Percentiles rank a stretch among this genome's conserved stretches.
phyloP scores from a whole-genome alignment of 352 stramenopile species.

The Globisporangium emineosum region DNA sequence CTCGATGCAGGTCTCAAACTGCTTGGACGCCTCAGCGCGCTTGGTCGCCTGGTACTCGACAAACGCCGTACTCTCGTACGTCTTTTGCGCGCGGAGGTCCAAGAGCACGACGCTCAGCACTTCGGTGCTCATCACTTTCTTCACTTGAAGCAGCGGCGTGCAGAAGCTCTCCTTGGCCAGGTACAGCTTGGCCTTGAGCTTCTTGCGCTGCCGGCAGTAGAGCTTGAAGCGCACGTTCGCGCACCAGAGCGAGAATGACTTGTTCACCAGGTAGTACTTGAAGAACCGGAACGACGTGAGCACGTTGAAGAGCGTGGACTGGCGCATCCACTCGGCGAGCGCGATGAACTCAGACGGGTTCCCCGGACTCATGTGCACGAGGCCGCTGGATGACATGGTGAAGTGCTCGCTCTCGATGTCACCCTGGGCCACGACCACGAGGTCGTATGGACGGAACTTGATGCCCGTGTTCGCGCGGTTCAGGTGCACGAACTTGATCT shows the following conservation, averaged over 20 bases:
- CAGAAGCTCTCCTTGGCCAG: slow-evolving; percentile 91
- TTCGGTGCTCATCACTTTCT: slow-evolving; percentile 85
- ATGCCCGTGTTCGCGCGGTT: slow-evolving; percentile 72
- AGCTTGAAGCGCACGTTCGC: slow-evolving; percentile 90
- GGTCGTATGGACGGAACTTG: slow-evolving; percentile 90
- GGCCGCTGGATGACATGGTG: slow-evolving; percentile 87
- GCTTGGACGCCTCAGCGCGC: slow-evolving; percentile 82
- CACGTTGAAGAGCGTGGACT: slow-evolving; percentile 94
- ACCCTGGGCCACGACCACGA: slow-evolving; percentile 81
- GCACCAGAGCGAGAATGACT: slow-evolving; percentile 87
- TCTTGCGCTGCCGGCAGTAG: slow-evolving; percentile 88
- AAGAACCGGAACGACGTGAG: slow-evolving; percentile 93
- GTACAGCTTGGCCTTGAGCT: slow-evolving; percentile 80
- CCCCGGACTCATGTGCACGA: slow-evolving; percentile 69
- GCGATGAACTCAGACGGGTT: slow-evolving; percentile 91
- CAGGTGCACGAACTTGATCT: slow-evolving; percentile 95
- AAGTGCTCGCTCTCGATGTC: slow-evolving; percentile 88
- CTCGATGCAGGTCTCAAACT: slow-evolving; percentile 90
- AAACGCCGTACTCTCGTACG: slow-evolving; percentile 86
- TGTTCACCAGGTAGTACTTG: slow-evolving; percentile 92
- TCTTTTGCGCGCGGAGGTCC: slow-evolving; percentile 86
- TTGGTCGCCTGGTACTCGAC: slow-evolving; percentile 89
- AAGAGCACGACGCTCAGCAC: slow-evolving; percentile 80
- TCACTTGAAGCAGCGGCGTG: slow-evolving; percentile 83
- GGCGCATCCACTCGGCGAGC: slow-evolving; percentile 93